Base-by-base conservation (phyloP, 2,329 filamentous ascomycete genomes). In the Coleophoma eucalyptorum region DNA sequence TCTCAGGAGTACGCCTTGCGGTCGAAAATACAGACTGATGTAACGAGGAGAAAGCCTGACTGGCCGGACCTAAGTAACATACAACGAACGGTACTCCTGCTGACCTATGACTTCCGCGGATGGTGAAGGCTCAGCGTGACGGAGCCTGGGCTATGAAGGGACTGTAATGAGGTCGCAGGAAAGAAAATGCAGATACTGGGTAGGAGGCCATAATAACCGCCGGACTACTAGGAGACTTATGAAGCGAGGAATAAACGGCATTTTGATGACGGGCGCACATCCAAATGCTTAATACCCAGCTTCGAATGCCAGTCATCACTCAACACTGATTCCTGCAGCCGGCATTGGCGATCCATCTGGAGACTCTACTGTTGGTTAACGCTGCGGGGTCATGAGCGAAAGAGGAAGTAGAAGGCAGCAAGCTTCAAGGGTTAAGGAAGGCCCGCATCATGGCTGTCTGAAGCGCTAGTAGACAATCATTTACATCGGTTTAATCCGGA, bases 41-140 rank as follows among this genome's bases (percentile, higher is more conserved):
- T 49, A 45, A 51, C 50, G 45, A 51, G 48, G 46, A 48, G 55
- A 46, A 46, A 55, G 55, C 50, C 56, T 57, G 41, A 46, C 40
- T 54, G 48, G 48, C 42, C 46, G 45, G 45, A 45, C 48, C 51
- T 44, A 51, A 49, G 47, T 48, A 46, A 43, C 50, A 26, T 26
- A 26, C 26, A 26, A 8, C 26, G 26, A 26, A 26, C 26, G 26
- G 26, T 26, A 26, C 10, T 26, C 26, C 26, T 7, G 26, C 26
- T 26, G 43, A 48, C 51, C 54, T 55, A 57, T 57, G 57, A 54
- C 40, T 60, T 58, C 58, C 53, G 51, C 48, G 49, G 53, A 31
- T 48, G 46, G 42, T 34, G 43, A 58, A 43, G 58, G 58, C 55
- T 57, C 53, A 57, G 59, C 50, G 53, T 45, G 32, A 43, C 52